These are phyloP conservation scores for Zanthoxylum bungeanum DNA, from an alignment of 345 rosid species.

Conservation along the genomic window DNA sequence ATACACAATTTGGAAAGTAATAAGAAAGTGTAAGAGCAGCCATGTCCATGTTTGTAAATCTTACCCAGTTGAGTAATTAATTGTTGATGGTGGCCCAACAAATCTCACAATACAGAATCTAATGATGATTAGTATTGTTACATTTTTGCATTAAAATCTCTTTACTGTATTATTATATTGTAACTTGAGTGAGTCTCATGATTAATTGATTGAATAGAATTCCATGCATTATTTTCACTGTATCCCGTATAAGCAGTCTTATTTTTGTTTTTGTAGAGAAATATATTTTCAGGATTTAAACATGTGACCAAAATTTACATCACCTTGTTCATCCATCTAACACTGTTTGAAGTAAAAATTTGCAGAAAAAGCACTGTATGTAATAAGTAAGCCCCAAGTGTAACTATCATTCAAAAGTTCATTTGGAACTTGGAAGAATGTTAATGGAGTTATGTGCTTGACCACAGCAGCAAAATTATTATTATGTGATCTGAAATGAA, in stretches of 20 bases:
- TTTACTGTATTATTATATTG: slow-evolving; percentile 14
- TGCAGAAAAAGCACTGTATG: too few relatives aligned
- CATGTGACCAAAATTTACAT: too few relatives aligned
- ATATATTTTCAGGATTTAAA: too few relatives aligned
- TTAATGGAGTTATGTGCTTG: slow-evolving; percentile 9
- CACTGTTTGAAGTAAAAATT: too few relatives aligned
- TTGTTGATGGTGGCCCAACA: slow-evolving; percentile 24
- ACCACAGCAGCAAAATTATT: slow-evolving; percentile 5
- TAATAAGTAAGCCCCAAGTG: neutral
- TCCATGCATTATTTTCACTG: neutral
- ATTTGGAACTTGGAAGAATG: slow-evolving; percentile 4
- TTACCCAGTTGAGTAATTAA: neutral
- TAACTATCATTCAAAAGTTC: slow-evolving; percentile 4
- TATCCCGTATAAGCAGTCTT: too few relatives aligned
- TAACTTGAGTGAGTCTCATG: slow-evolving; percentile 18
- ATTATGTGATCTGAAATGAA: slow-evolving; percentile 20
- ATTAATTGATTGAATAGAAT: slow-evolving; percentile 26
- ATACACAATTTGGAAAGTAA: neutral
- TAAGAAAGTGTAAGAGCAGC: neutral
- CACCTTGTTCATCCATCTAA: too few relatives aligned
- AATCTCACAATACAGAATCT: slow-evolving; percentile 38
- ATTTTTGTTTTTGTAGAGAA: too few relatives aligned
- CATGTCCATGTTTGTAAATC: too few relatives aligned
- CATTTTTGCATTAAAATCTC: slow-evolving; percentile 18
- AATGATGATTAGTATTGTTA: slow-evolving; percentile 30